phyloP scores from a whole-genome alignment of 108 stramenopile species.

The Skeletonema menzelii region DNA sequence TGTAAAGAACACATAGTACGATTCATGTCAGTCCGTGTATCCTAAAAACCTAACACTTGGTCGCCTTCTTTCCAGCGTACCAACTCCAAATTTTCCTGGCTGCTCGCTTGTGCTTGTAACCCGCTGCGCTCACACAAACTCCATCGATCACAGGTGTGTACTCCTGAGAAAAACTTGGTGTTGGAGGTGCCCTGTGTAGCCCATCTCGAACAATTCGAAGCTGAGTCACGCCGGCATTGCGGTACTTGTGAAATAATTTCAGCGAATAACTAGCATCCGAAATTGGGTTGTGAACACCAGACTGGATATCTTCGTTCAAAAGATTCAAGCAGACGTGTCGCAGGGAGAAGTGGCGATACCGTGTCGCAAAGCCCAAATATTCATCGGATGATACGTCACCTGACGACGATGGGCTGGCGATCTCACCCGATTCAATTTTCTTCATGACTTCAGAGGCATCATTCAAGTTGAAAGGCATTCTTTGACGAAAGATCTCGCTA shows the following conservation, averaged over 20 bases:
- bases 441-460: conserved; percentile 24
- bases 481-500: conserved; percentile 45
- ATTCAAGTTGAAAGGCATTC: conserved; percentile 25
- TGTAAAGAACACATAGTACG: background rate
- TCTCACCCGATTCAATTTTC: conserved; percentile 18
- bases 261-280: conserved; percentile 48
- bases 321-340: conserved; percentile 49
- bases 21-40: background rate
- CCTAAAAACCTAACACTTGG: background rate
- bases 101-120: conserved; percentile 35
- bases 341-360: conserved; percentile 43
- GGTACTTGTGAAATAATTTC: conserved; percentile 51
- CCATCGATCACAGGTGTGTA: conserved; percentile 48
- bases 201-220: conserved; percentile 48
- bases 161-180: conserved; percentile 41
- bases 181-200: conserved; percentile 45
- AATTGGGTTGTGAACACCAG: conserved; percentile 81
- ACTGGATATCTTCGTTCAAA: conserved; percentile 55
- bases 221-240: conserved; percentile 34
- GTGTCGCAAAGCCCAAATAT: conserved; percentile 36
- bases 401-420: background rate
- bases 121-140: conserved; percentile 39
- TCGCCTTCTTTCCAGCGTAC: conserved; percentile 20
- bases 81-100: conserved; percentile 54
- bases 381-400: conserved; percentile 27